Base-by-base conservation (phyloP, 352 stramenopile genomes). In the Plasmopara muralis region DNA sequence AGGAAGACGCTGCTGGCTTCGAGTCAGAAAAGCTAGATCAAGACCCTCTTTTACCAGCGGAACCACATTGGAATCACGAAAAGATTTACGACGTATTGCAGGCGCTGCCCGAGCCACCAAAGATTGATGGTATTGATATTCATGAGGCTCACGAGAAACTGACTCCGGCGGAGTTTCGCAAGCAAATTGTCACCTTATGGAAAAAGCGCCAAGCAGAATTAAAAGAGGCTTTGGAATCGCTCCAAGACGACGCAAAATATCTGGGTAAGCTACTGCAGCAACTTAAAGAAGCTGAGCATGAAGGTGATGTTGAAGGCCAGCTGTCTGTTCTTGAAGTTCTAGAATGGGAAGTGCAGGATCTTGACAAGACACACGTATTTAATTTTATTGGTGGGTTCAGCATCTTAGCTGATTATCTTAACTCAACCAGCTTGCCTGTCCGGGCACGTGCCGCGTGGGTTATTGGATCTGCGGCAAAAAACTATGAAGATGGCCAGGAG, bases 341-440 rank as follows among this genome's bases (percentile, higher is more conserved):
- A 6, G 83, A 93, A 58, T 93, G 77, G 74, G 83, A 93, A 60
- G 80, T 93, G n/a, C 77, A 91, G 55, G 83, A 93, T 55, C 62
- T 93, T 14, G 83, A 91, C 67, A 93, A 93, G 61, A 90, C 83
- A 6, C 80, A 86, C 48, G 74, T 90, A 4, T 90, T 93, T 64
- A 85, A 91, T 61, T 90, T 83, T 29, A 86, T 91, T 35, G 83
- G 83, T 7, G 83, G 83, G n/a, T 88, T 93, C 31, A 56, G 69
- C 41, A 71, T 88, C 42, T 77, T 90, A 41, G 51, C 74, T 12
- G 62, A 87, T 15, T 83, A 85, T 48, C 50, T 93, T 41, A 90
- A 90, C 61, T 70, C 81, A 37, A 85, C 77, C 3, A 77, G 73
- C 40, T 63, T 89, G 18, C 62, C 66, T 5, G 62, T 93, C 34